Base-by-base conservation (phyloP, 75 land plant genomes). In the Pinus tabuliformis region DNA sequence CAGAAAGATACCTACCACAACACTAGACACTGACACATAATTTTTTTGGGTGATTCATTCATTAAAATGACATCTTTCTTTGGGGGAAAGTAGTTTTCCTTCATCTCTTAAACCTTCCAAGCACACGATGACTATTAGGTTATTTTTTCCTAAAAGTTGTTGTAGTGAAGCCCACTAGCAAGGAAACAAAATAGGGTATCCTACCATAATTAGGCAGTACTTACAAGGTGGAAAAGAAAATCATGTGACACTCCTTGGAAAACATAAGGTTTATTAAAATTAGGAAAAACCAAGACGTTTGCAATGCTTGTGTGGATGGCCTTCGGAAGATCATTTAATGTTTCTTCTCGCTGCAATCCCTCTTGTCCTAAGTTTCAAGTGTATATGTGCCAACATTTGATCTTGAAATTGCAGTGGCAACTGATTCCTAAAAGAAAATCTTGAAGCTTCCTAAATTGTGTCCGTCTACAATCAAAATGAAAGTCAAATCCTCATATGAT, bases 41-140 rank as follows among this genome's bases (percentile, higher is more conserved):
- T 89, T 85, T n/a, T 89, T 56, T 91, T 83, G 11, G 94, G 94
- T 58, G 89, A 86, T 76, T 91, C 94, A 77, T 91, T 91, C 57
- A 84, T 77, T 59, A 88, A 76, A 64, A 84, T 89, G 74, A 89
- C 79, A 64, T 89, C 91, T 58, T 86, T 89, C 56, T 80, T 77
- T 22, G 26, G 26, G 26, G 26, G 26, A 26, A 26, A 26, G 26
- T 26, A 26, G 0, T 26, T 26, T 26, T 0, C 89, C 78, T 82
- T 89, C 91, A 89, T 89, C 76, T 89, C 89, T 12, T 89, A 79
- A 49, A 89, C 91, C 91, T 89, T 21, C 52, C 49, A 24, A 59
- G 37, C 7, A 60, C 13, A 20, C 16, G 5, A 58, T 16, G 6
- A 30, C 16, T 26, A 26, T 26, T 26, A 26, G 26, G 26, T 26